Conservation (phyloP, 225 moss, liverwort and hornwort genomes). For the Pseudisothecium myosuroides region DNA sequence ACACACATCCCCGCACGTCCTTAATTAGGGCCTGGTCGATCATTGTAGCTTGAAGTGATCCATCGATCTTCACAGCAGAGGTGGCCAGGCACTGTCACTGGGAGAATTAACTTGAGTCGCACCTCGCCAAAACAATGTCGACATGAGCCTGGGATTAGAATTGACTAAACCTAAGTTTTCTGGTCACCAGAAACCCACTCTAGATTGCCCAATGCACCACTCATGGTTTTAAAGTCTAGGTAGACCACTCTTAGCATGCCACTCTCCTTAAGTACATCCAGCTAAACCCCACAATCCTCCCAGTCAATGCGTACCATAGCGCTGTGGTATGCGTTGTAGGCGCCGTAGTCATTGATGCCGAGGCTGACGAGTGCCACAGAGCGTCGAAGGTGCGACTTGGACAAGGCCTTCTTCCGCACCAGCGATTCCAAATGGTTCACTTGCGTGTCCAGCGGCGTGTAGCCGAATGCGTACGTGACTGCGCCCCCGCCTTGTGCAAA, state of each 20-base stretch:
- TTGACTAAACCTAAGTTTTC: not conserved
- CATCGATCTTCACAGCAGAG: not conserved
- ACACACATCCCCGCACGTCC: not conserved
- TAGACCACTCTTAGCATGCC: not conserved
- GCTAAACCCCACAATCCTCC: not conserved
- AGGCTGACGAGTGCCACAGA: slow-evolving; percentile 40
- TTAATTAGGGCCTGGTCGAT: not conserved
- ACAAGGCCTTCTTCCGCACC: not conserved
- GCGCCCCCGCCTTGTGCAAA: slow-evolving; percentile 28
- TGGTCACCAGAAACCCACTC: not conserved
- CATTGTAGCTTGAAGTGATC: not conserved
- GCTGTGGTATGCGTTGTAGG: not conserved
- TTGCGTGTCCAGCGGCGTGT: slow-evolving; percentile 22
- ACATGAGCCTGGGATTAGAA: not conserved
- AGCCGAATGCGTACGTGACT: slow-evolving; percentile 35
- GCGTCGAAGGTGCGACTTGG: slow-evolving; percentile 1
- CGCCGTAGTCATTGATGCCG: slow-evolving; percentile 36
- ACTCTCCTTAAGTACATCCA: not conserved
- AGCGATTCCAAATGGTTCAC: slow-evolving; percentile 19
- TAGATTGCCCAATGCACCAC: too few relatives aligned
- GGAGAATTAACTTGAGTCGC: not conserved
- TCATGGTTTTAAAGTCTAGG: not conserved
- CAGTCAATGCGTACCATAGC: not conserved
- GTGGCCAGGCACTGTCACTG: not conserved
- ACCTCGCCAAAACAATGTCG: not conserved